Base-by-base conservation (phyloP, 169 alveolate species). In the Babesia divergens region DNA sequence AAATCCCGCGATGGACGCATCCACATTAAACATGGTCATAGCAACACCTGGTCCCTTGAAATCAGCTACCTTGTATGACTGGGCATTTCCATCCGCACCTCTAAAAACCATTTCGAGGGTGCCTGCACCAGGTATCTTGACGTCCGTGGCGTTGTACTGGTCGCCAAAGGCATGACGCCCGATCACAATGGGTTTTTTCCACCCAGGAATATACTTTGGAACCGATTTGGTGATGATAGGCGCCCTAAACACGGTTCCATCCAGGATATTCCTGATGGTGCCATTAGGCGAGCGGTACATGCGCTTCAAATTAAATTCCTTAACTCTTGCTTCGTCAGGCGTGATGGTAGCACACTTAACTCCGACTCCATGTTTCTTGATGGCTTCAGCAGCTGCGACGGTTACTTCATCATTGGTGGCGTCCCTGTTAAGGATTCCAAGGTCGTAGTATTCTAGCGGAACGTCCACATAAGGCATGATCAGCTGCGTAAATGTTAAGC, bases 111-210 rank as follows among this genome's bases (percentile, higher is more conserved):
- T 59, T 62, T 91, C 93, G 35, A 95, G 77, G 46, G 82, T 93
- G 29, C 99, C 98, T 7, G 95, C 93, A 46, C 87, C 84, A 34
- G 87, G 70, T 18, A 94, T 91, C 62, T 80, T 88, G 42, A 86
- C 54, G 49, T 94, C 96, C 40, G 90, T 75, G 6, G 96, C 96
- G 74, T 89, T 94, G 91, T 96, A 96, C 91, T 96, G 96, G 84
- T 96, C 99, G 28, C 97, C 99, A 83, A 89, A 92, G n/a, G 97
- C 97, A 74, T 96, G 99, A 53, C 98, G 90, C 47, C 98, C 99
- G 42, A 96, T 95, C 38, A 94, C 75, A 31, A 96, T 94, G 0
- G 99, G 98, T 69, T 95, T 84, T 72, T 68, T 88, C 99, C 97
- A 95, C 47, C 94, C 96, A 42, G 94, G 98, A 47, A 91, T 95